A percentile compares a stretch with the other conserved stretches of the same genome.
Conservation (phyloP, 352 stramenopile species). For the Peronospora farinosa region DNA sequence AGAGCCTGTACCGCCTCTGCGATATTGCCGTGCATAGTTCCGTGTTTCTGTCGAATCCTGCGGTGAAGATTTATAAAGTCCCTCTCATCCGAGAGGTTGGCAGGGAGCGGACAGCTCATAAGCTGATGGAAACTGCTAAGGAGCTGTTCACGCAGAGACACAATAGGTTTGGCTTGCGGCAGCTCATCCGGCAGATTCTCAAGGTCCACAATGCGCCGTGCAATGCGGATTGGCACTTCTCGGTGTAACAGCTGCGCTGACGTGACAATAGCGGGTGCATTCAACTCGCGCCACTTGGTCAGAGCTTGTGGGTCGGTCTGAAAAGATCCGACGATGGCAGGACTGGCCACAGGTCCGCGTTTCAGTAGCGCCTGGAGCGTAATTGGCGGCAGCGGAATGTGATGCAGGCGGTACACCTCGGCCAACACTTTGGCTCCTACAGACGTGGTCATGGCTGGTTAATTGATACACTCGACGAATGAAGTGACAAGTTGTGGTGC, state of each 20-base stretch:
- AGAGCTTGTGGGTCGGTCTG: slow-evolving; percentile 44
- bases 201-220: slow-evolving; percentile 74
- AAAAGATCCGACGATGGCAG: slow-evolving; percentile 43
- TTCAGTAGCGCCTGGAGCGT: slow-evolving; percentile 73
- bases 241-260: slow-evolving; percentile 72
- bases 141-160: slow-evolving; percentile 55
- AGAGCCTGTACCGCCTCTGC: slow-evolving; percentile 53
- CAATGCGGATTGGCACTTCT: slow-evolving; percentile 74
- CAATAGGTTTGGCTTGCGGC: slow-evolving; percentile 47
- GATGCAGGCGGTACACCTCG: slow-evolving; percentile 78
- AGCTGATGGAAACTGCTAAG: slow-evolving; percentile 72
- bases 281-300: slow-evolving; percentile 54
- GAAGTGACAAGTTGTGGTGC: background rate
- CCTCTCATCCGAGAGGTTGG: slow-evolving; percentile 47
- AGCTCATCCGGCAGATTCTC: slow-evolving; percentile 75
- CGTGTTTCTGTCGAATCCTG: slow-evolving; percentile 53
- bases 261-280: slow-evolving; percentile 66
- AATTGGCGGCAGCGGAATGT: slow-evolving; percentile 74
- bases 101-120: slow-evolving; percentile 48
- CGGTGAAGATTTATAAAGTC: slow-evolving; percentile 58
- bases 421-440: slow-evolving; percentile 57
- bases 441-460: slow-evolving; percentile 28
- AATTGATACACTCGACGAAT: slow-evolving; percentile 10
- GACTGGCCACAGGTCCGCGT: slow-evolving; percentile 45
- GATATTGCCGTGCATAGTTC: slow-evolving; percentile 67